Conservation (phyloP, 331 rosid genomes). For the Malus hybrid region DNA sequence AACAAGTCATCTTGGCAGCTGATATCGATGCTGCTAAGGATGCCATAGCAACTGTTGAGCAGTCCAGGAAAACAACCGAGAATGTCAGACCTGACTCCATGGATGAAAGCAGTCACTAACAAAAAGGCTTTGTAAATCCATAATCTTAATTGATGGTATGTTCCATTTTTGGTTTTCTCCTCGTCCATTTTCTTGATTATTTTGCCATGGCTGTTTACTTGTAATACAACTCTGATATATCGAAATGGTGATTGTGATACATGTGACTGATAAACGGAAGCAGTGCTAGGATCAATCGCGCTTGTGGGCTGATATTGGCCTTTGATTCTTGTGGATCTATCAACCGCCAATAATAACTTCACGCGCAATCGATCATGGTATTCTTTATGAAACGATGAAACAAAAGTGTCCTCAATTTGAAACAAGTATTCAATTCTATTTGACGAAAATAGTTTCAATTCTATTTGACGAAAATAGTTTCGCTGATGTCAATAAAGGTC, state of each 20-base stretch:
- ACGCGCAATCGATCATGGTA: too few species aligned
- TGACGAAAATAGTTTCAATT: not conserved
- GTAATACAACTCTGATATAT: not conserved
- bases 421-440: not conserved
- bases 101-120: slow-evolving; percentile 13
- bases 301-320: too few species aligned
- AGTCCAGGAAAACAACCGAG: slow-evolving; percentile 53
- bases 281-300: too few species aligned
- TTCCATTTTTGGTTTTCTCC: not conserved
- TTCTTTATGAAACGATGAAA: not conserved
- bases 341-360: too few species aligned
- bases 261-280: too few species aligned
- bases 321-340: too few species aligned
- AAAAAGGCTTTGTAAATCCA: not conserved
- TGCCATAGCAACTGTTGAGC: slow-evolving; percentile 75
- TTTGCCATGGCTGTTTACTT: not conserved
- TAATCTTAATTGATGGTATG: not conserved
- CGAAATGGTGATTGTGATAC: too few species aligned
- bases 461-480: too few species aligned
- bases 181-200: not conserved
- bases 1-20: slow-evolving; percentile 75
- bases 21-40: slow-evolving; percentile 72
- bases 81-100: slow-evolving; percentile 28
- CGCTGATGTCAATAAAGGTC: too few species aligned
- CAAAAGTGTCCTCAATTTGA: not conserved